phyloP scores from a whole-genome alignment of 495 filamentous ascomycete species.

The Trichoderma gamsii region DNA sequence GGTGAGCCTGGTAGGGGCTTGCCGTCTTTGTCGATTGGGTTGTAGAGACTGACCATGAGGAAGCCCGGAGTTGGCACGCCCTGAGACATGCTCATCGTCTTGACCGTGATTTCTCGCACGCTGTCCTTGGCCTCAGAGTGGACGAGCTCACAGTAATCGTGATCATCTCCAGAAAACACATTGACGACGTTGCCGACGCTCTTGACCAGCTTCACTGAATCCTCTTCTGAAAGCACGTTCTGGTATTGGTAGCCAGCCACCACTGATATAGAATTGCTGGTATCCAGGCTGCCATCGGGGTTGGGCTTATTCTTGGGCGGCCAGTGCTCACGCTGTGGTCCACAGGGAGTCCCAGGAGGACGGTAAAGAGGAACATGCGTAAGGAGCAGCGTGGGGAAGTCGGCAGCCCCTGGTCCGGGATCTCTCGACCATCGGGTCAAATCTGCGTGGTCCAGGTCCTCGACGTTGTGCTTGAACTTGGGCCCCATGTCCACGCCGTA shows the following conservation, averaged over 20 bases:
- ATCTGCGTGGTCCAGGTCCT: conserved; percentile 40
- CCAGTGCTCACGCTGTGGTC: conserved; percentile 77
- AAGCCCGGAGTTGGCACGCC: conserved; percentile 89
- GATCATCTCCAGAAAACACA: conserved; percentile 93
- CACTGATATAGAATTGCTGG: conserved; percentile 70
- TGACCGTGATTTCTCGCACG: conserved; percentile 88
- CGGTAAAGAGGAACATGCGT: conserved; percentile 90
- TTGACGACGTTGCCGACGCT: conserved; percentile 69
- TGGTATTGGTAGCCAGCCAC: conserved; percentile 87
- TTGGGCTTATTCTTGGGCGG: conserved; percentile 61
- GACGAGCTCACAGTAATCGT: conserved; percentile 90
- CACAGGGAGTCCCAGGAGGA: conserved; percentile 73
- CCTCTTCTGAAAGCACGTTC: conserved; percentile 72
- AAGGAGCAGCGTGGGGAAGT: conserved; percentile 78
- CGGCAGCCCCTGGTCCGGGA: conserved; percentile 34
- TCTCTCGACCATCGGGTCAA: conserved; percentile 36
- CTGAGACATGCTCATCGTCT: conserved; percentile 92
- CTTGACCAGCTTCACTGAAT: conserved; percentile 66
- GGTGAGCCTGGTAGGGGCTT: conserved; percentile 42
- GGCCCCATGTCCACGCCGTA: conserved; percentile 41
- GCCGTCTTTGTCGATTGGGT: conserved; percentile 67
- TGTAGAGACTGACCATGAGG: conserved; percentile 82
- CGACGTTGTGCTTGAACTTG: conserved; percentile 47
- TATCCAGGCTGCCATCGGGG: conserved; percentile 55
- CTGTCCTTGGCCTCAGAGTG: conserved; percentile 60